Evolutionary conservation across 2,329 filamentous ascomycete genomes (phyloP).

Genomic region (Remersonia thermophila): DNA sequence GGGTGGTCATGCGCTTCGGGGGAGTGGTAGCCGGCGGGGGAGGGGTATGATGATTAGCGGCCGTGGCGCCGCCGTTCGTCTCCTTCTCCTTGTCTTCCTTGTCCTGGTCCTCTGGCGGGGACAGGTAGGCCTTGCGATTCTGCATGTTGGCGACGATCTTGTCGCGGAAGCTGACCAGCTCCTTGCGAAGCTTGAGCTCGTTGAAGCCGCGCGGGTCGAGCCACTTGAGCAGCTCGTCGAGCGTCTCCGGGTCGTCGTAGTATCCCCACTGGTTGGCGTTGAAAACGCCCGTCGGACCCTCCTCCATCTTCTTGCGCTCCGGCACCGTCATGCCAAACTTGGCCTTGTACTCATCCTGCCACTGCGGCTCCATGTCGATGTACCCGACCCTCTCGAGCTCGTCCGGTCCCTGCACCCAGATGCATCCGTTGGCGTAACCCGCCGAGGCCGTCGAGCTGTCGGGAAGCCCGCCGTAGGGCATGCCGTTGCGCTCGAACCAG

Average conservation of each 20-base stretch:
- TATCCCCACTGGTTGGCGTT: slow-evolving; percentile 82
- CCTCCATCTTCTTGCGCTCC: slow-evolving; percentile 75
- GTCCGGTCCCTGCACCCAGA: slow-evolving; percentile 95
- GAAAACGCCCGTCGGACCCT: slow-evolving; percentile 67
- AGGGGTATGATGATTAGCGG: too few species aligned
- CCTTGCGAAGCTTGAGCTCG: slow-evolving; percentile 78
- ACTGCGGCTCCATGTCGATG: slow-evolving; percentile 65
- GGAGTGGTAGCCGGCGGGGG: neutral
- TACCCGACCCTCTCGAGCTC: slow-evolving; percentile 77
- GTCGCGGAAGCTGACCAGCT: slow-evolving; percentile 64
- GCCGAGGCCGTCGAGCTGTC: slow-evolving; percentile 78
- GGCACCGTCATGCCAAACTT: slow-evolving; percentile 72
- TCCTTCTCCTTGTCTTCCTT: slow-evolving; percentile 16
- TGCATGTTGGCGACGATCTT: slow-evolving; percentile 71
- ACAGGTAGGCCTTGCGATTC: slow-evolving; percentile 62
- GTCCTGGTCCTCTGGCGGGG: slow-evolving; percentile 26
- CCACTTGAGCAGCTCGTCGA: slow-evolving; percentile 76
- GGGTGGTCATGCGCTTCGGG: slow-evolving; percentile 33
- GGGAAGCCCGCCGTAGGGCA: slow-evolving; percentile 85
- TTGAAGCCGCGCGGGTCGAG: slow-evolving; percentile 77
- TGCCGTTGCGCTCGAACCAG: slow-evolving; percentile 98
- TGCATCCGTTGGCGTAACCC: slow-evolving; percentile 81
- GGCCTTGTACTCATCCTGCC: slow-evolving; percentile 62
- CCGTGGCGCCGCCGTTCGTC: neutral
- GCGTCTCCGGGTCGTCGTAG: slow-evolving; percentile 64